Conservation (phyloP, 116 monocot genomes). For the Trichopus zeylanicus region DNA sequence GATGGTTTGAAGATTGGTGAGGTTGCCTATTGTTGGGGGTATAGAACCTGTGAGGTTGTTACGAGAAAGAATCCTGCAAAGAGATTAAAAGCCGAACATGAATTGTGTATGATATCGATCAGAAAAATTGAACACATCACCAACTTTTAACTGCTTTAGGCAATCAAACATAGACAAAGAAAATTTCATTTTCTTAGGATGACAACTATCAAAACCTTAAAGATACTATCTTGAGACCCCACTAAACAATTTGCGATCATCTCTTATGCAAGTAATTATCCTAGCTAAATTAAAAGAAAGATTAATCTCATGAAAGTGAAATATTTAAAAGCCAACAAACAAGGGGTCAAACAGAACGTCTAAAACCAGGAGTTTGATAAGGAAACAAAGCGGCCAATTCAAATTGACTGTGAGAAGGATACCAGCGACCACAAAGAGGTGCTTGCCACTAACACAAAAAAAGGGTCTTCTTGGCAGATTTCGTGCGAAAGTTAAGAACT, state of each 20-base stretch:
- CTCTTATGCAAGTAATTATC: too few species aligned
- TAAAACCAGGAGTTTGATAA: too few species aligned
- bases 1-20: conserved; percentile 42
- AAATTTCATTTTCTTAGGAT: conserved; percentile 4
- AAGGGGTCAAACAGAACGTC: background rate
- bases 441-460: background rate
- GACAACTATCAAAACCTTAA: too few species aligned
- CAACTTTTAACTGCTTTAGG: too few species aligned
- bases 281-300: too few species aligned
- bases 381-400: background rate
- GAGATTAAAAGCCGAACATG: conserved; percentile 4
- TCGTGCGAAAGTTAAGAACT: background rate
- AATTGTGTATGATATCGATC: too few species aligned
- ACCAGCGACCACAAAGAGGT: background rate
- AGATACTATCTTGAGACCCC: too few species aligned
- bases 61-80: conserved; percentile 48
- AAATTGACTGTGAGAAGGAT: background rate
- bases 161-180: background rate
- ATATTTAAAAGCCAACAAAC: background rate
- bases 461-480: background rate
- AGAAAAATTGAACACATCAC: background rate
- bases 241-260: too few species aligned
- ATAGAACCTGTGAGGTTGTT: conserved; percentile 67
- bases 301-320: background rate
- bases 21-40: conserved; percentile 42